Conservation (phyloP, 352 stramenopile species). For the Lagenidium giganteum region DNA sequence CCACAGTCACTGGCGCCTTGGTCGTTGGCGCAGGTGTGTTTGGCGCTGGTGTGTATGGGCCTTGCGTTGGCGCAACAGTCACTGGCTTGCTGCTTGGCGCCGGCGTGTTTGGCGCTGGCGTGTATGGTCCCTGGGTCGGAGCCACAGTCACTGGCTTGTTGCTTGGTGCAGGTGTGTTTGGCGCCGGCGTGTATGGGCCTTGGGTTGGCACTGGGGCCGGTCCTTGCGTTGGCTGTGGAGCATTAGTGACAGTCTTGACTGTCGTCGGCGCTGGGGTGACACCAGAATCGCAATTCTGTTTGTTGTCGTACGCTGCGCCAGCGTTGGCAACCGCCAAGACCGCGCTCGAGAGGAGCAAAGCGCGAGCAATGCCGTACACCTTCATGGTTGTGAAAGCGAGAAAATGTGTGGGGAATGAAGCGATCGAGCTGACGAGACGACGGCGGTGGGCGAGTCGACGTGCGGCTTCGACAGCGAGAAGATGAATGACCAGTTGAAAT, state of each 20-base stretch:
- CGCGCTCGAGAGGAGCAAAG: conserved; percentile 10
- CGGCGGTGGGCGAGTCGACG: no score
- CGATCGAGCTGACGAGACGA: no score
- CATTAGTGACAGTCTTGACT: no score
- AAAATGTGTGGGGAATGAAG: no score
- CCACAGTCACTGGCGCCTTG: background rate
- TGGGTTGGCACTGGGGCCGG: conserved; percentile 4
- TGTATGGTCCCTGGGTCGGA: background rate
- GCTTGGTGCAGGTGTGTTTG: no score
- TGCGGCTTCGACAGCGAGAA: no score
- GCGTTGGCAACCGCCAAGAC: conserved; percentile 3
- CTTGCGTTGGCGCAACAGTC: conserved; percentile 7
- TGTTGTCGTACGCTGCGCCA: conserved; percentile 5
- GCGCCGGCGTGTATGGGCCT: conserved; percentile 2
- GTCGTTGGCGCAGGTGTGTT: no score
- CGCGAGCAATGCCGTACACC: conserved; percentile 13
- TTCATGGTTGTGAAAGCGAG: conserved; percentile 19
- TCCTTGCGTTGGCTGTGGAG: background rate
- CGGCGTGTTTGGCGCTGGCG: background rate
- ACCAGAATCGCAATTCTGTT: conserved; percentile 7
- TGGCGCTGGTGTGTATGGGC: conserved; percentile 1
- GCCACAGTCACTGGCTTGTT: background rate
- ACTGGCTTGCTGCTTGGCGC: no score
- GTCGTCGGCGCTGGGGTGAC: background rate
- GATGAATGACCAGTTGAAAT: no score